Evolutionary conservation across 2,329 filamentous ascomycete genomes (phyloP).

Genomic region (Geosmithia putterillii): DNA sequence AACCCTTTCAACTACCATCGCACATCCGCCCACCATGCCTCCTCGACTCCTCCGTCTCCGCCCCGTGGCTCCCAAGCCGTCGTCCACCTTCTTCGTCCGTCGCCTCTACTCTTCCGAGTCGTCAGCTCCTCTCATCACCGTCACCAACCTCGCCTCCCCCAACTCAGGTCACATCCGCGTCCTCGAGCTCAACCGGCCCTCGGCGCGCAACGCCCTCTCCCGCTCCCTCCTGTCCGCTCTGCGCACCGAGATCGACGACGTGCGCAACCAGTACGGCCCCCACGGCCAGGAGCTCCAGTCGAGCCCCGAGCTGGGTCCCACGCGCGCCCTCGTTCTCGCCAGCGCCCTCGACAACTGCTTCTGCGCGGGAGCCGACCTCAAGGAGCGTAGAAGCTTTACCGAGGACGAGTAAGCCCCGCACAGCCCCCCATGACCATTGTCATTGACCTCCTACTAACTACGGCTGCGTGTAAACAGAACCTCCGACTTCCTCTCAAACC

Average conservation of each 20-base stretch:
- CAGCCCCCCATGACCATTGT: not conserved
- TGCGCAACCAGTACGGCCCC: conserved; percentile 50
- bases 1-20: not conserved
- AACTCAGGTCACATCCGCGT: conserved; percentile 76
- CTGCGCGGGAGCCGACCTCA: conserved; percentile 89
- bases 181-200: conserved; percentile 74
- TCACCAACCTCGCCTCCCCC: conserved; percentile 64
- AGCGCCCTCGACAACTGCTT: conserved; percentile 81
- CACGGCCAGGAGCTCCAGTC: conserved; percentile 37
- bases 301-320: conserved; percentile 40
- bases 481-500: conserved; percentile 59
- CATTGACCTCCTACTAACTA: not conserved
- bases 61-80: not conserved
- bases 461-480: too few species aligned
- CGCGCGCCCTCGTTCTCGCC: conserved; percentile 70
- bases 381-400: conserved; percentile 69
- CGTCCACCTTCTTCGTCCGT: conserved; percentile 1
- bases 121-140: conserved; percentile 46
- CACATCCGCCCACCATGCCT: conserved; percentile 12
- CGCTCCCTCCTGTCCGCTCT: conserved; percentile 61
- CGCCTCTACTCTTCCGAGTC: conserved; percentile 29
- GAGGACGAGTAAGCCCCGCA: conserved; percentile 54
- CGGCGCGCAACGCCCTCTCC: conserved; percentile 85
- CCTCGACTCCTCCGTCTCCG: conserved; percentile 13
- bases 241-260: conserved; percentile 56